Evolutionary conservation across 495 filamentous ascomycete genomes (phyloP).

Genomic region (Podospora pseudoanserina): DNA sequence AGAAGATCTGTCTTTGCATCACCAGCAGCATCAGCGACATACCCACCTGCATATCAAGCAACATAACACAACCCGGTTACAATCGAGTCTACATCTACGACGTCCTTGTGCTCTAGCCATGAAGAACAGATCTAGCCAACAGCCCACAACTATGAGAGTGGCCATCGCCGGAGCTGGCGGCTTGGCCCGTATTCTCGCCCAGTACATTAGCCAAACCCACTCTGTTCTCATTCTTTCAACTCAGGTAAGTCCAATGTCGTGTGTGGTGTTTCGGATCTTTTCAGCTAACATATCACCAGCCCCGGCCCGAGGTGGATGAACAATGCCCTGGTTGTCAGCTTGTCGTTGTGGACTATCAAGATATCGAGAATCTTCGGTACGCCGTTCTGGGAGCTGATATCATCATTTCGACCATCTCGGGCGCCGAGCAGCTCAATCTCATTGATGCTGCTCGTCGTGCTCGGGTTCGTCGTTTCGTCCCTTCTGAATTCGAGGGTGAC

Average conservation of each 20-base stretch:
- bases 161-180: conserved; percentile 70
- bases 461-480: conserved; percentile 65
- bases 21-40: background rate
- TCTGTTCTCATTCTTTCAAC: conserved; percentile 65
- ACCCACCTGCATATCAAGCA: background rate
- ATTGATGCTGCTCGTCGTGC: conserved; percentile 66
- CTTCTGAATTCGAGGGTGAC: conserved; percentile 71
- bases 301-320: conserved; percentile 38
- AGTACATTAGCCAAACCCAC: conserved; percentile 58
- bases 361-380: conserved; percentile 53
- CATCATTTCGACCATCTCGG: conserved; percentile 69
- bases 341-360: conserved; percentile 59
- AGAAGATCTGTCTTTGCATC: background rate
- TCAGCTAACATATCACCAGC: conserved; percentile 19
- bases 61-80: background rate
- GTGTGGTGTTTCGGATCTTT: background rate
- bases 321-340: conserved; percentile 54
- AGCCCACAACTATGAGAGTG: conserved; percentile 59
- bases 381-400: conserved; percentile 67
- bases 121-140: conserved; percentile 32
- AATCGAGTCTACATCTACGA: background rate
- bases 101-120: conserved; percentile 27
- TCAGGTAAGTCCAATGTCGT: conserved; percentile 42
- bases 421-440: conserved; percentile 61
- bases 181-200: conserved; percentile 61